Base-by-base conservation (phyloP, 208 protist genomes). In the Paratrypanosoma confusum region DNA sequence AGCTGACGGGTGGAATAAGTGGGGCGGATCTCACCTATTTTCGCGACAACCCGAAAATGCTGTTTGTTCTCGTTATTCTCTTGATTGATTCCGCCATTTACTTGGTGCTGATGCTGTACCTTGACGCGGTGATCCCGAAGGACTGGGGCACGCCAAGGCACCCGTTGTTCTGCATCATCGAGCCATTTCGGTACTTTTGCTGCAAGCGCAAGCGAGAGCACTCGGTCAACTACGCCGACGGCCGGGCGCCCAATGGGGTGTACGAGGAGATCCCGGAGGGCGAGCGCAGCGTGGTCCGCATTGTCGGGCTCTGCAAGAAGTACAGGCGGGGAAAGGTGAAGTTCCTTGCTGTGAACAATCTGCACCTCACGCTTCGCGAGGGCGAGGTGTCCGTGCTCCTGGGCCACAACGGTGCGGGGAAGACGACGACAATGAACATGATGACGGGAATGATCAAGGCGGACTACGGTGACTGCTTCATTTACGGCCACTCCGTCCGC, bases 351-450 rank as follows among this genome's bases (percentile, higher is more conserved):
- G 59, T 93, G 31, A 54, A 78, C 34, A 64, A 71, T 37, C 70
- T 90, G 18, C 75, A 64, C 22, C 82, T 87, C 29, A 40, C 52
- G 13, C 69, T 94, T 57, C 42, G 69, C 7, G 53, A 59, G 27
- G 85, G 81, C 27, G 72, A 85, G 49, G 57, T 85, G 36, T 76
- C 65, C 40, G 68, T 81, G 45, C 64, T 94, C 46, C 67, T 91
- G 14, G 82, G 82, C 16, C 70, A 76, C n/a, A 92, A 88, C 58
- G 83, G 83, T 16, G 74, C 74, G 13, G 83, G 78, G 39, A 93
- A 90, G 67, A 74, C 77, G 5, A 90, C 83, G 1, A 49, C 86
- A 27, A 84, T 88, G 60, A 57, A 62, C n/a, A 65, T 90, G 17
- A 60, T 69, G 28, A 85, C 74, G 26, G 80, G 80, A 33, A 76